Evolutionary conservation across 1,284 basidiomycete species (phyloP), one percentile per base, ranked within the genome.

Genomic region (Austropuccinia psidii): DNA sequence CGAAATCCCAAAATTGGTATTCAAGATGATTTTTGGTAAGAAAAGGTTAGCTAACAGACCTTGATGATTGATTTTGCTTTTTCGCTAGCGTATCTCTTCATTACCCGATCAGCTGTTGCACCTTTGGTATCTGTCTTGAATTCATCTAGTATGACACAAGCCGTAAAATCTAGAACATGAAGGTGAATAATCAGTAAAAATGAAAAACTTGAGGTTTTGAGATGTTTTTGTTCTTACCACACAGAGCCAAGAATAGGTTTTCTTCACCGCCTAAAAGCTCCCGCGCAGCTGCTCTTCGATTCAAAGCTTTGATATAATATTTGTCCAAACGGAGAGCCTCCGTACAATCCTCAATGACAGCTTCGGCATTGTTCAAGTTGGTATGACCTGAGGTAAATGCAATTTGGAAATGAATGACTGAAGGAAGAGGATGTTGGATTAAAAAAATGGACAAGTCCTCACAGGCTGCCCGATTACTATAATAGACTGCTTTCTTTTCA

Each of bases 381-480:
- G 94, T 87, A 82, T 94, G 97, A 81, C 90, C 90, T 92, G 75
- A 21, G 24, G 21, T 9, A 15, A 21, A 52, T 8, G 15, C 9
- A 35, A 29, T 8, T 24, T 13, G 55, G 13, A 33, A 33, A 29
- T 31, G 11, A 58, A 37, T 19, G 19, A 33, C 7, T 31, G 29
- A 37, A 54, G 47, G n/a, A 27, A 17, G 54, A 43, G 24, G 24
- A 29, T 35, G 39, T 13, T 45, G 39, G 21, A 45, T 57, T 45
- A 7, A 31, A 41, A 21, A 8, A 13, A 55, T 24, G 4, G 31
- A 57, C 31, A 33, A 82, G 35, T 6, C 79, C 88, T 77, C 75
- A 92, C 94, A 97, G 75, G 96, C 96, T 54, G 95, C 95, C 74
- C 96, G 89, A 83, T 99, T 99, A 81, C 90, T 92, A 86, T 89